A percentile compares a stretch with the other conserved stretches of the same genome.
These are phyloP conservation scores for Thalia dealbata DNA, from an alignment of 176 grass and related monocot genomes.

Conservation along the genomic window DNA sequence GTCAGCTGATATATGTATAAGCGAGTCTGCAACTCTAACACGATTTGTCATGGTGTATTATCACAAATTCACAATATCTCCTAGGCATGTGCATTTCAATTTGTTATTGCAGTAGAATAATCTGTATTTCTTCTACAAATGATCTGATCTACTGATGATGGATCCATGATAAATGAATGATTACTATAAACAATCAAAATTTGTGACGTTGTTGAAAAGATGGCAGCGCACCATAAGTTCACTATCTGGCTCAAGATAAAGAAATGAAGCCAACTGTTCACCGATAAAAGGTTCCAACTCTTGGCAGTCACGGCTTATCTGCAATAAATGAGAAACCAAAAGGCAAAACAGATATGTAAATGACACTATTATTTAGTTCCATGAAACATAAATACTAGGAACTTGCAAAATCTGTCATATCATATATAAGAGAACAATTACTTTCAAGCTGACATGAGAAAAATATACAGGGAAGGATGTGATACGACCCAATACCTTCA, in stretches of 20 bases:
- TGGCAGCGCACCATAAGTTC: slow-evolving; percentile 76
- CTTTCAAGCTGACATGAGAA: too few relatives aligned
- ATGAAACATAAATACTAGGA: neutral
- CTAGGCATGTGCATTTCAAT: neutral
- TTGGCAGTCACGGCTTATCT: slow-evolving; percentile 98
- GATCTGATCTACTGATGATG: neutral
- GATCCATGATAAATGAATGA: neutral
- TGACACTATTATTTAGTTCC: neutral
- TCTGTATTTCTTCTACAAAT: neutral
- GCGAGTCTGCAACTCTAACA: too few relatives aligned
- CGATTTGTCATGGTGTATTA: too few relatives aligned
- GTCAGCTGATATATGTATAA: too few relatives aligned
- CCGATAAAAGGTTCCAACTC: slow-evolving; percentile 91
- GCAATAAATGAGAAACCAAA: slow-evolving; percentile 12
- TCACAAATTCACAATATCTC: too few relatives aligned
- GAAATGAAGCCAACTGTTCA: slow-evolving; percentile 80
- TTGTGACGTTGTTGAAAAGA: slow-evolving; percentile 22
- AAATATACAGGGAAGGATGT: neutral
- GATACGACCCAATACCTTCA: slow-evolving; percentile 51
- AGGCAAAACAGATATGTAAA: too few relatives aligned
- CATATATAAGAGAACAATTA: neutral
- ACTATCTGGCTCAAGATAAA: slow-evolving; percentile 87
- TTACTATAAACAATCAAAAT: neutral
- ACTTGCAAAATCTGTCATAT: neutral
- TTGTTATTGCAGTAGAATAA: neutral